A percentile compares a stretch with the other conserved stretches of the same genome.
Conservation (phyloP, 768 basidiomycete genomes). For the Tulasnella sp. region DNA sequence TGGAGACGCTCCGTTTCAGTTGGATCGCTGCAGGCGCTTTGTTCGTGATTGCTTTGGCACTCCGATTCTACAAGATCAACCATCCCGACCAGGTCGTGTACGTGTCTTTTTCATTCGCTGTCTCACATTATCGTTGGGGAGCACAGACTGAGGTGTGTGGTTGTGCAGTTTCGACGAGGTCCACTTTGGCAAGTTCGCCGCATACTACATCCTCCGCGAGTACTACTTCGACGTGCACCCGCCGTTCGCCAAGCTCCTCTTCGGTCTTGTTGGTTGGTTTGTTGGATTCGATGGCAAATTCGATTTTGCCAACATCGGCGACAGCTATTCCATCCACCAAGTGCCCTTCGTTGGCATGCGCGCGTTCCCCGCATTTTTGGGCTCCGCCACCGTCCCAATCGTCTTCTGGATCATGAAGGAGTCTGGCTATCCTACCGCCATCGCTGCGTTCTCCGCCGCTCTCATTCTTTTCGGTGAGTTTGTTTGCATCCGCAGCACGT, state of each 20-base stretch:
- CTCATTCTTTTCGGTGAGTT: slow-evolving; percentile 82
- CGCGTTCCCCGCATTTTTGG: slow-evolving; percentile 85
- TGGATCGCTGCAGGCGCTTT: slow-evolving; percentile 26
- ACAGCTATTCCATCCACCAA: slow-evolving; percentile 77
- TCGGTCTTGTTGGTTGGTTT: slow-evolving; percentile 92
- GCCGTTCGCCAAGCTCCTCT: slow-evolving; percentile 91
- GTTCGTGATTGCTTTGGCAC: slow-evolving; percentile 70
- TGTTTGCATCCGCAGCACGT: neutral
- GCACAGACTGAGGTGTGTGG: neutral
- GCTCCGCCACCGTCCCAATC: slow-evolving; percentile 83
- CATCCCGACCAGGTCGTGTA: slow-evolving; percentile 94
- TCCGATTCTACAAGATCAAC: slow-evolving; percentile 92
- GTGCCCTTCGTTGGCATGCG: slow-evolving; percentile 95
- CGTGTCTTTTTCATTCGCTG: slow-evolving; percentile 35
- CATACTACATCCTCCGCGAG: slow-evolving; percentile 85
- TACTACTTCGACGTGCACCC: slow-evolving; percentile 99
- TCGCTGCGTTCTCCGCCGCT: slow-evolving; percentile 83
- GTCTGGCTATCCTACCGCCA: slow-evolving; percentile 87
- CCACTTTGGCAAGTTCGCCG: slow-evolving; percentile 97
- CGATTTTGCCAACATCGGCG: slow-evolving; percentile 91
- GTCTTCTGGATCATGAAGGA: slow-evolving; percentile 98
- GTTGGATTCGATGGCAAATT: slow-evolving; percentile 95
- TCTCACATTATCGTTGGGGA: neutral
- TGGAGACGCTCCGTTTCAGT: slow-evolving; percentile 6
- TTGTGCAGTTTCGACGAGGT: slow-evolving; percentile 85